Base-by-base conservation (phyloP, 2,329 filamentous ascomycete species). In the Colletotrichum paranaense region DNA sequence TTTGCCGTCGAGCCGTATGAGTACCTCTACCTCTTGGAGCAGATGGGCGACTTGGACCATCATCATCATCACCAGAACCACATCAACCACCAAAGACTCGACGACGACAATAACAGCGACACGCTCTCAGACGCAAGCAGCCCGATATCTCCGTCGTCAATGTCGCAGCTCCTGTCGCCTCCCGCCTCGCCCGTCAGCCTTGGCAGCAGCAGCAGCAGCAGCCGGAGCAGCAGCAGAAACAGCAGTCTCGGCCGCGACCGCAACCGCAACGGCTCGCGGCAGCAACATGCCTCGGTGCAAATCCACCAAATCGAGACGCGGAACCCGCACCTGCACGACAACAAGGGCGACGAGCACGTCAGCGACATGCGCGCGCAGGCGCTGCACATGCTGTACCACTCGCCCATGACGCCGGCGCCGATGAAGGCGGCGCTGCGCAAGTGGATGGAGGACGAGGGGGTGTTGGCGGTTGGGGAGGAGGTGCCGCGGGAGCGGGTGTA, bases 291-390 rank as follows among this genome's bases (percentile, higher is more conserved):
- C 4, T 38, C 26, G 38, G 53, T 66, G 22, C 52, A 59, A 14
- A 66, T 70, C 42, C 30, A 65, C 22, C 67, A 70, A 32, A 64
- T 65, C 49, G 53, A 59, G 67, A 65, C 67, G 19, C 67, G 62
- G 22, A 70, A 58, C 53, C 67, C 67, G 19, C 60, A 70, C 38
- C 24, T 70, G 16, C 67, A 66, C 55, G 60, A 70, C 60, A 59
- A 65, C 28, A 70, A 70, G 53, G 67, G 67, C 53, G 62, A 64
- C 28, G 62, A 65, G n/a, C 67, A 70, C 22, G 67, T 70, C 35
- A 52, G 38, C 26, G 67, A 38, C 14, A 70, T 70, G 67, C 53
- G 55, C 35, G 26, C 26, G 7, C 67, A 66, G 60, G 67, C 35
- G 19, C 42, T 66, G 9, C 35, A 59, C 11, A 38, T 65, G 52